phyloP scores from a whole-genome alignment of 257 asterid species.

The Rubia yunnanensis region DNA sequence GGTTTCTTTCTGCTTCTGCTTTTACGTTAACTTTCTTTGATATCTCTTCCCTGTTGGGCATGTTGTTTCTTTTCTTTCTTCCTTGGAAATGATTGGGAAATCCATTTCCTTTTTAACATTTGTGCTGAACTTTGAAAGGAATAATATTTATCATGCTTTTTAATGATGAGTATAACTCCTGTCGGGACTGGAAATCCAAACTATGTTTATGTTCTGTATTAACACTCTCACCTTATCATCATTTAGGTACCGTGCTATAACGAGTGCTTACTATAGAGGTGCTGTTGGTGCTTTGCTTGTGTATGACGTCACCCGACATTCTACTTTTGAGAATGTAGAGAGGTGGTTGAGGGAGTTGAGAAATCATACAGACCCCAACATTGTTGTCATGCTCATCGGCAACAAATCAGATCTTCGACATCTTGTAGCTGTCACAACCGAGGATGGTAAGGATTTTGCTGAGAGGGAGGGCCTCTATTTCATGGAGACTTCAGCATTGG shows the following conservation, averaged over 20 bases:
- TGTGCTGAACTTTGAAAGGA: not conserved
- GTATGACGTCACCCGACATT: slow-evolving; percentile 17
- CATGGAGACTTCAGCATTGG: slow-evolving; percentile 23
- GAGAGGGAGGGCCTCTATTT: slow-evolving; percentile 22
- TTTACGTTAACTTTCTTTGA: not conserved
- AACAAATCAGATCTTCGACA: slow-evolving; percentile 23
- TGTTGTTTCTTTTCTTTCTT: not conserved
- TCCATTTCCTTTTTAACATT: not conserved
- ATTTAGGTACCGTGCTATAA: slow-evolving; percentile 16
- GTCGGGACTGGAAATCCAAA: not conserved
- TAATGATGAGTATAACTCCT: not conserved
- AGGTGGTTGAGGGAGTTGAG: slow-evolving; percentile 23
- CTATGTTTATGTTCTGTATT: not conserved
- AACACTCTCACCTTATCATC: not conserved
- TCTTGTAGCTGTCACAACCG: slow-evolving; percentile 18
- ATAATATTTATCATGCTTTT: not conserved
- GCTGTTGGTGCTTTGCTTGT: slow-evolving; percentile 22
- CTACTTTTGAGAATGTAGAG: slow-evolving; percentile 17
- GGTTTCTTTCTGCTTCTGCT: not conserved
- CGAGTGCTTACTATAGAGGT: slow-evolving; percentile 20
- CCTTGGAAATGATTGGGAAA: not conserved
- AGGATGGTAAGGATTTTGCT: slow-evolving; percentile 16
- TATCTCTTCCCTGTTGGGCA: no score
- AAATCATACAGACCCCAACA: slow-evolving; percentile 19
- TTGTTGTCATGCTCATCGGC: slow-evolving; percentile 20